phyloP scores from a whole-genome alignment of 192 early-diverging fungal genomes.

The Powellomyces hirtus region DNA sequence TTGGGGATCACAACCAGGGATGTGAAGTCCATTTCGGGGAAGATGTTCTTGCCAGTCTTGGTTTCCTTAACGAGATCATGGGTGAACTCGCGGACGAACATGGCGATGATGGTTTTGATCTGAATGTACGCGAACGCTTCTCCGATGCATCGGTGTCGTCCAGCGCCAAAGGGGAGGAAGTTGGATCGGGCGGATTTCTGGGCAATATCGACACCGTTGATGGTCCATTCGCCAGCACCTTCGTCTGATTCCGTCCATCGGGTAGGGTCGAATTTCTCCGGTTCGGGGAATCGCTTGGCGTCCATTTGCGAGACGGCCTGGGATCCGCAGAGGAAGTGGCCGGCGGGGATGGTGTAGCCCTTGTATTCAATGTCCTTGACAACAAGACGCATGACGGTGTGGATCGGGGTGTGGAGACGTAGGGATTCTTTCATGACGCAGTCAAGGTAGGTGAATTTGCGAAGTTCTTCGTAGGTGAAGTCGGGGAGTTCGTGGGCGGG shows the following conservation, averaged over 20 bases:
- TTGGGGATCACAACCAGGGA: slow-evolving; percentile 89
- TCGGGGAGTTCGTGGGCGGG: slow-evolving; percentile 45
- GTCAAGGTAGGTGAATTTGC: slow-evolving; percentile 74
- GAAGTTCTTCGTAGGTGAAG: slow-evolving; percentile 66
- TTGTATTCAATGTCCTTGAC: slow-evolving; percentile 71
- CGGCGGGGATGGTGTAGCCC: slow-evolving; percentile 83
- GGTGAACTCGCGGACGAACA: slow-evolving; percentile 77
- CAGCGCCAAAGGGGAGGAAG: slow-evolving; percentile 96
- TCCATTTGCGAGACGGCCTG: slow-evolving; percentile 81
- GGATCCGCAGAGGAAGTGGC: slow-evolving; percentile 82
- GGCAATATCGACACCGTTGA: slow-evolving; percentile 60
- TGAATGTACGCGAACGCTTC: slow-evolving; percentile 95
- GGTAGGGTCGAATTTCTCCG: slow-evolving; percentile 74
- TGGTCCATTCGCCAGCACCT: slow-evolving; percentile 54
- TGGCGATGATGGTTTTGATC: slow-evolving; percentile 89
- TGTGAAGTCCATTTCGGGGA: slow-evolving; percentile 85
- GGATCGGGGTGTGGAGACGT: slow-evolving; percentile 90
- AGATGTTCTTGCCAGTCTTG: slow-evolving; percentile 48
- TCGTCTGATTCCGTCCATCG: slow-evolving; percentile 64
- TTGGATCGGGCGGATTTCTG: slow-evolving; percentile 73
- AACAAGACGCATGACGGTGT: slow-evolving; percentile 92
- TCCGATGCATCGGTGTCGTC: slow-evolving; percentile 98
- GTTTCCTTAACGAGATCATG: slow-evolving; percentile 58
- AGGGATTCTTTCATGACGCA: slow-evolving; percentile 86
- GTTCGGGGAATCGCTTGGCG: slow-evolving; percentile 72